Evolutionary conservation across 495 filamentous ascomycete species (phyloP).

Genomic region (Corynascus novoguineensis): DNA sequence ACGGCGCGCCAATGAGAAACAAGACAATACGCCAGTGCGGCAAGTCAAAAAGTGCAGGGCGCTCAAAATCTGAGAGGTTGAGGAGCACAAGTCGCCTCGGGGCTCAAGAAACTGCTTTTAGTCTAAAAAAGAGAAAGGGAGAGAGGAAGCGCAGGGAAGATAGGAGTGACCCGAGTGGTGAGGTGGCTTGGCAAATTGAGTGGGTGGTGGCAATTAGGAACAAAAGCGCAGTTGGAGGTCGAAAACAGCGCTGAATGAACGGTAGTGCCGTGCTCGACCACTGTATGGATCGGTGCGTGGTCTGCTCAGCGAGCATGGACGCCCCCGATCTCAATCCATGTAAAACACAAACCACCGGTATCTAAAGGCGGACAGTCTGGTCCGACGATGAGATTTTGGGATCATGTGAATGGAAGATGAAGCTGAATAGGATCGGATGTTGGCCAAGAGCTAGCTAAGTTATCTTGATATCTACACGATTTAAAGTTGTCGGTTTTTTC

Average conservation of each 20-base stretch:
- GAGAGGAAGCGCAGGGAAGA: neutral
- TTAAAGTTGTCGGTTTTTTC: too few species aligned
- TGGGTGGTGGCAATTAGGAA: slow-evolving; percentile 1
- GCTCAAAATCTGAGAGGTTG: neutral
- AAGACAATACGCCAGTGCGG: slow-evolving; percentile 1
- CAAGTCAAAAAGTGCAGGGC: neutral
- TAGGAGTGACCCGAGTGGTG: neutral
- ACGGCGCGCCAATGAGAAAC: slow-evolving; percentile 11
- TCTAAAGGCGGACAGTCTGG: too few species aligned
- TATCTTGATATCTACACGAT: too few species aligned
- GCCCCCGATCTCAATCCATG: neutral
- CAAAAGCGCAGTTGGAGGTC: neutral
- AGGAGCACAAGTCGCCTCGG: neutral
- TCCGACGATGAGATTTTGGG: too few species aligned
- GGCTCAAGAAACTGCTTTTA: neutral
- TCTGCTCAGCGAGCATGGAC: slow-evolving; percentile 10
- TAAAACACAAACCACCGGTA: neutral
- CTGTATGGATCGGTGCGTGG: neutral
- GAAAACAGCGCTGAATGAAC: neutral
- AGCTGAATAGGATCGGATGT: too few species aligned
- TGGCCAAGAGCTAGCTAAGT: too few species aligned
- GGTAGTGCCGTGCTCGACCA: neutral
- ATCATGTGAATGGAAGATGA: too few species aligned
- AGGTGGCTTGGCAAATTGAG: slow-evolving; percentile 1
- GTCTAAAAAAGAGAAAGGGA: neutral